Conservation (phyloP, 805 yeast genomes). For the Saccharomycopsis sp. region DNA sequence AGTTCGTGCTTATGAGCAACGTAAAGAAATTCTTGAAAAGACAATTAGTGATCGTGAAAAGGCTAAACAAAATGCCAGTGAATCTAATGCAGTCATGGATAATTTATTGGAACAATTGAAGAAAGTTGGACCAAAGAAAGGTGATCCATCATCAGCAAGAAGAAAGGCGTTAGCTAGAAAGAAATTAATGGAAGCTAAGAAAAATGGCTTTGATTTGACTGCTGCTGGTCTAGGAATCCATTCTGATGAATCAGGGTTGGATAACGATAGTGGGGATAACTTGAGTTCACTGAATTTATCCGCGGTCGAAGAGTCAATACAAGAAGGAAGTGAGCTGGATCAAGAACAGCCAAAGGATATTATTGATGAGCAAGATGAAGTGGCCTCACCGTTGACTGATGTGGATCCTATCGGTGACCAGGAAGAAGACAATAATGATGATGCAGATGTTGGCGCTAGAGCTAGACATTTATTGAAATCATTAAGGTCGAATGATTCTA, state of each 20-base stretch:
- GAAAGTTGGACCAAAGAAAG: slow-evolving; percentile 34
- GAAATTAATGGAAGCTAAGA: slow-evolving; percentile 40
- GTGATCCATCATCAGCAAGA: slow-evolving; percentile 75
- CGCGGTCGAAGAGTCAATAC: slow-evolving; percentile 5
- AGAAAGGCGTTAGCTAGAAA: slow-evolving; percentile 62
- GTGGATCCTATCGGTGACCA: too few relatives aligned
- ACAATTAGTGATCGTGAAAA: slow-evolving; percentile 9
- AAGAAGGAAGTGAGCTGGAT: slow-evolving; percentile 18
- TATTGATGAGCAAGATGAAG: background rate
- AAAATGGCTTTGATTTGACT: slow-evolving; percentile 23
- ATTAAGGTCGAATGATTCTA: slow-evolving; percentile 37
- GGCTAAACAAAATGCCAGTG: background rate
- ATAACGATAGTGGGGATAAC: background rate
- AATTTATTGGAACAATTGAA: slow-evolving; percentile 76
- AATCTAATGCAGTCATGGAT: slow-evolving; percentile 58
- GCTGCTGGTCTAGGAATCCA: slow-evolving; percentile 14
- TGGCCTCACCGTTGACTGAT: slow-evolving; percentile 1
- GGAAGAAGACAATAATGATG: slow-evolving; percentile 17
- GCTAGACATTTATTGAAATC: slow-evolving; percentile 61
- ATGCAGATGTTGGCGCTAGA: slow-evolving; percentile 45
- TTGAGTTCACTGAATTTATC: background rate
- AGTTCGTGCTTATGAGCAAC: slow-evolving; percentile 63
- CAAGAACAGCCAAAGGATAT: background rate
- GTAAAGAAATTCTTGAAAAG: slow-evolving; percentile 54
- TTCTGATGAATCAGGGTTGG: background rate